Evolutionary conservation across 2,329 filamentous ascomycete genomes (phyloP).

Genomic region (Fusarium sp.): DNA sequence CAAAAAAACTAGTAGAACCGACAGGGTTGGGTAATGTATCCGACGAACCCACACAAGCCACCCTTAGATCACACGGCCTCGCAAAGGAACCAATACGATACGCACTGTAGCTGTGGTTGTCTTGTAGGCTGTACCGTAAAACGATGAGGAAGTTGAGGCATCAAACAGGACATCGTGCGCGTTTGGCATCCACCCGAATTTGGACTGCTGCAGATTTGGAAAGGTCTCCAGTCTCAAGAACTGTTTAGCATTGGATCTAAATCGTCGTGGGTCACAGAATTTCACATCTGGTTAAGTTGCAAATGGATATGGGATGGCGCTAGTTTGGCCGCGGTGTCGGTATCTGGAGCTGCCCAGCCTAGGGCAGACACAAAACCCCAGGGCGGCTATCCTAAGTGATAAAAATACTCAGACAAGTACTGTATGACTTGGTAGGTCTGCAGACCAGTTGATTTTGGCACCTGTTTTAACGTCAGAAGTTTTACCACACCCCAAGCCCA

Average conservation of each 20-base stretch:
- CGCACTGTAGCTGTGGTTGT: neutral
- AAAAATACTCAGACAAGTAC: neutral
- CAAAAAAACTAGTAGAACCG: neutral
- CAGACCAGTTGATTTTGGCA: neutral
- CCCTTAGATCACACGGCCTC: neutral
- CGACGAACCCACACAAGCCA: conserved; percentile 10
- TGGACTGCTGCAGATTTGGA: conserved; percentile 38
- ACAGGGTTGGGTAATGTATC: conserved; percentile 21
- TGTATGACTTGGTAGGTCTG: fast-evolving
- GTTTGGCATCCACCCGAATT: conserved; percentile 25
- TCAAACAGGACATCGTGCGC: neutral
- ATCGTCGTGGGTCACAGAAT: conserved; percentile 11
- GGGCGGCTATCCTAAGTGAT: neutral
- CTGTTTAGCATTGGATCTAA: conserved; percentile 35
- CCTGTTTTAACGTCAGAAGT: neutral
- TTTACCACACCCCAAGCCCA: neutral
- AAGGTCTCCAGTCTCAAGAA: conserved; percentile 22
- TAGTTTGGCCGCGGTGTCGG: conserved; percentile 40
- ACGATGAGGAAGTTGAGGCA: neutral
- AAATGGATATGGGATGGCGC: conserved; percentile 19
- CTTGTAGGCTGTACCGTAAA: neutral
- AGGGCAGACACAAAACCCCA: neutral
- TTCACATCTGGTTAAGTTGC: conserved; percentile 11
- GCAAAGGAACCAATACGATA: conserved; percentile 4
- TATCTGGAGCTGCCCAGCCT: conserved; percentile 24